These are phyloP conservation scores for Penicillium pulvis DNA, from an alignment of 495 filamentous ascomycete species.

Conservation along the genomic window DNA sequence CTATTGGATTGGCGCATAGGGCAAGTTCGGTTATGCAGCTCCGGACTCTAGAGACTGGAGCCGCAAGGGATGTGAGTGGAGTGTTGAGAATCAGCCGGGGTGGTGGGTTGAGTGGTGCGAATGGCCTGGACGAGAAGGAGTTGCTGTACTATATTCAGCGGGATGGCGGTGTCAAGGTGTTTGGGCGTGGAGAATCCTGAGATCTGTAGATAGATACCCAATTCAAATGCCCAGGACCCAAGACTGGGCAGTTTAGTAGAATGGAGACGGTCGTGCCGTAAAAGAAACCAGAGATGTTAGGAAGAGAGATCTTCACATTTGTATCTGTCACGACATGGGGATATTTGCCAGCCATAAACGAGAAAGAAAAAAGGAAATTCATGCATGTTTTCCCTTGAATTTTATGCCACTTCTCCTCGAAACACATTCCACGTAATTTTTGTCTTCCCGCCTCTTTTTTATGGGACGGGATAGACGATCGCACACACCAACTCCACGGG, in stretches of 20 bases:
- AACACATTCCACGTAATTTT: constrained; percentile 30
- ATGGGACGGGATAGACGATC: constrained; percentile 33
- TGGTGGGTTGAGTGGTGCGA: constrained; percentile 43
- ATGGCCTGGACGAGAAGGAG: constrained; percentile 63
- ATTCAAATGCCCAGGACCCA: not conserved
- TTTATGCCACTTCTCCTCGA: constrained; percentile 30
- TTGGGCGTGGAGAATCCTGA: constrained; percentile 66
- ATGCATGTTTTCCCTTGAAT: constrained; percentile 43
- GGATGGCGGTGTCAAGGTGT: constrained; percentile 78
- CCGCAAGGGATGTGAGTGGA: constrained; percentile 88
- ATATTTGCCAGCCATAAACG: constrained; percentile 51
- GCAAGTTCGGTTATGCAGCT: constrained; percentile 69
- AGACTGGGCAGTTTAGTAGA: not conserved
- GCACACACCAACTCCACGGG: constrained; percentile 46
- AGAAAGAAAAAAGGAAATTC: constrained; percentile 46
- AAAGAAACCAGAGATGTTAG: constrained; percentile 27
- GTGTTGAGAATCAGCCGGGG: constrained; percentile 75
- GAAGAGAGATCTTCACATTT: constrained; percentile 45
- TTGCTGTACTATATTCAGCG: constrained; percentile 77
- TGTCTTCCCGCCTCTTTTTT: constrained; percentile 13
- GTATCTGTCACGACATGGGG: constrained; percentile 45
- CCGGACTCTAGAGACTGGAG: constrained; percentile 76
- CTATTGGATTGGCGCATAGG: constrained; percentile 70
- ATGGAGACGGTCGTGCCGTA: not conserved
- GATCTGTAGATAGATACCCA: not conserved